These are phyloP conservation scores for Dissophora ornata DNA, from an alignment of 192 early-diverging fungal species.

Conservation along the genomic window DNA sequence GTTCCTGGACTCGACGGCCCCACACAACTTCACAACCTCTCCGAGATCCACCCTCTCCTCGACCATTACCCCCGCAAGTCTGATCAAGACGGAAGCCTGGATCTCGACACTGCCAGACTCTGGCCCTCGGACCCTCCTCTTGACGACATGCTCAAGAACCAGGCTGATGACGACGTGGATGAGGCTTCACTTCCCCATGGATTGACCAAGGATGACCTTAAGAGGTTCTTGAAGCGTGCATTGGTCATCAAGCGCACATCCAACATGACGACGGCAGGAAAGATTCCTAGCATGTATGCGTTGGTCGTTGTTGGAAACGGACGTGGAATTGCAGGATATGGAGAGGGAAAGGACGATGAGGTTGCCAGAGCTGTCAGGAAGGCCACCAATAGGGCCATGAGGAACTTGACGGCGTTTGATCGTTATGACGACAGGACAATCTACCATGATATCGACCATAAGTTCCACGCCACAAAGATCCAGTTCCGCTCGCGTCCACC, in stretches of 20 bases:
- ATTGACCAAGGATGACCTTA: constrained; percentile 66
- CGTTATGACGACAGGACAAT: constrained; percentile 96
- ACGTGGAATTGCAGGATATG: constrained; percentile 90
- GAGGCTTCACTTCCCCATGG: constrained; percentile 53
- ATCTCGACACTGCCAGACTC: constrained; percentile 26
- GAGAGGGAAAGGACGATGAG: constrained; percentile 90
- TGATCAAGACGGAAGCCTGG: constrained; percentile 25
- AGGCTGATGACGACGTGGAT: constrained; percentile 47
- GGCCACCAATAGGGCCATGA: constrained; percentile 89
- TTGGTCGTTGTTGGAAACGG: constrained; percentile 97
- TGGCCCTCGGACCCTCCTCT: constrained; percentile 43
- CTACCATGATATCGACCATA: constrained; percentile 86
- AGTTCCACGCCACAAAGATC: constrained; percentile 89
- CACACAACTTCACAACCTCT: constrained; percentile 35
- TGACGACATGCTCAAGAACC: constrained; percentile 51
- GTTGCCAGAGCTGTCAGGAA: constrained; percentile 82
- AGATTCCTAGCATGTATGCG: constrained; percentile 85
- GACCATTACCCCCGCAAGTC: constrained; percentile 50
- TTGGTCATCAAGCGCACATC: constrained; percentile 80
- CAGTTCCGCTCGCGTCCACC: constrained; percentile 87
- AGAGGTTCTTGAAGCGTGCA: constrained; percentile 72
- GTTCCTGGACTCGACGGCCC: constrained; percentile 26
- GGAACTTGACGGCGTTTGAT: constrained; percentile 84
- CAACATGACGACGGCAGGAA: constrained; percentile 84
- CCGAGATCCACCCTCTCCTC: constrained; percentile 47